Evolutionary conservation across 306 rosid species (phyloP), one percentile per base, ranked within the genome.

Genomic region (Fragaria iinumae): DNA sequence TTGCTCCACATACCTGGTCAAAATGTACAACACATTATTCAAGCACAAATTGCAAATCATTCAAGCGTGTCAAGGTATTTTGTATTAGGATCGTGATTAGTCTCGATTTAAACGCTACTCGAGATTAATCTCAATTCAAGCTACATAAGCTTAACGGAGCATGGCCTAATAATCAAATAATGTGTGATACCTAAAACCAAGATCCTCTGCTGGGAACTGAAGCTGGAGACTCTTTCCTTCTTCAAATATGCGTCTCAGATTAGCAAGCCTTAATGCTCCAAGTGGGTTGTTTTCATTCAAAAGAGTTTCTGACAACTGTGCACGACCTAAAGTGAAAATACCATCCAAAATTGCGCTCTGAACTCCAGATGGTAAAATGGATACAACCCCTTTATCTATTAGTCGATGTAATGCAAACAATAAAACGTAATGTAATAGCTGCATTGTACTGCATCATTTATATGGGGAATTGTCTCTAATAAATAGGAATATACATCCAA

Each of bases 191-290:
- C 99, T 92, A 77, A 92, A 92, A 72, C 99, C 97, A 73, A 95
- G 96, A 83, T 95, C 97, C 85, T 95, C 99, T 2, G 97, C 97
- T 65, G 97, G 99, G 87, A 95, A 95, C 86, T 89, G 99, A 74
- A 92, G 97, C 85, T 92, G 99, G 74, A 95, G 99, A 76, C 96
- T 92, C 82, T 88, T 92, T 71, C 99, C 97, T 86, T 92, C 99
- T 82, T 95, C 87, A 87, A 95, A 92, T 88, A 95, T 90, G 8
- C 25, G 78, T 76, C 87, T 89, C 73, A 95, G 80, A 74, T 83
- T 92, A 53, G 97, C 89, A 82, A 90, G 88, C 87, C 97, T 90
- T 62, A 83, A 84, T 72, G 89, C 86, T 34, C 97, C 99, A 81
- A 92, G 80, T 17, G 97, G 96, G 72, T 95, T 92, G 32, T 84